Evolutionary conservation across 371 early-diverging fungal genomes (phyloP), one percentile per base, ranked within the genome.

Genomic region (Apophysomyces elegans): DNA sequence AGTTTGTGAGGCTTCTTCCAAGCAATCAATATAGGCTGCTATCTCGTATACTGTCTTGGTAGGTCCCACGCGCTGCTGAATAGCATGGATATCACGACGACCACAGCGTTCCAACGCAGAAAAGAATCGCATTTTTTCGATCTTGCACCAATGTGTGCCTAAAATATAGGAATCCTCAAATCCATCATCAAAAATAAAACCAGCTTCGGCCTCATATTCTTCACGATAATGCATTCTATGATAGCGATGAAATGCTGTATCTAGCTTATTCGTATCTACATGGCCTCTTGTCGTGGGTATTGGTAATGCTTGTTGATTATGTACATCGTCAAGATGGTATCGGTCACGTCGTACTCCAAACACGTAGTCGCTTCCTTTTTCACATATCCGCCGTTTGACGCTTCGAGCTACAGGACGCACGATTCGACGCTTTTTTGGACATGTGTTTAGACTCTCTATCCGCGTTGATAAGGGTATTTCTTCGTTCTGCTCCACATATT

Each of bases 51-150:
- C 54, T 1, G 69, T 69, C 37, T 75, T 75, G 14, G 75, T 69
- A 1, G 62, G 64, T 0, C 75, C 75, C 4, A 75, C 56, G 9
- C 75, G 69, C 26, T 63, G 45, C 56, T 62, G 54, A 9, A 75
- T 75, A 2, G 50, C 72, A 32, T 13, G 7, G 3, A 63, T 13
- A 37, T 70, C 61, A 18, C 56, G 41, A 12, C 46, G 45, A 21
- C 72, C 62, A 47, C 67, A 75, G 37, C 75, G 64, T 11, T 75
- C 69, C 18, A 75, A 16, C 3, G 67, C 75, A 2, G 58, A 56
- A 59, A 75, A 75, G 37, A 75, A 72, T 9, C 58, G 50, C 3
- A 56, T 46, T 36, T 75, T 75, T 59, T 75, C 75, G 0, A 12
- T 1, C 0, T 61, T 41, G 13, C 64, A 63, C 75, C 75, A 75